phyloP scores from a whole-genome alignment of 768 basidiomycete genomes.

The Symmetrospora coprosmae region DNA sequence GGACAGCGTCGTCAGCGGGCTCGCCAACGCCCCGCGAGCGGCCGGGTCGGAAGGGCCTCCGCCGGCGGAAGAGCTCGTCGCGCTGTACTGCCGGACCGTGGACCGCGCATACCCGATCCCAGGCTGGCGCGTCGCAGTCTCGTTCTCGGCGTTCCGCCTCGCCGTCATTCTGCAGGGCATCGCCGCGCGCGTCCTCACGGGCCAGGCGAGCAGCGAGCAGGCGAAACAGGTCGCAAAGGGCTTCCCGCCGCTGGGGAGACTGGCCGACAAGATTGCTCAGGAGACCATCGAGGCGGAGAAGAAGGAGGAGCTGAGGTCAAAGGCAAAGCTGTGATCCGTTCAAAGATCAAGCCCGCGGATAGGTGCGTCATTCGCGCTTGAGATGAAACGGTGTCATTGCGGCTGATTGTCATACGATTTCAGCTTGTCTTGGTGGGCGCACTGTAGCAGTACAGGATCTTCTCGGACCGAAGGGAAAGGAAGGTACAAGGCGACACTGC shows the following conservation, averaged over 20 bases:
- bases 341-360: neutral
- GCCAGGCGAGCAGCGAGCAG: conserved; percentile 29
- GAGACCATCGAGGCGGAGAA: too few relatives aligned
- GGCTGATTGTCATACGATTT: too few relatives aligned
- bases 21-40: neutral
- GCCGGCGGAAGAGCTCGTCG: conserved; percentile 19
- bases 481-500: too few relatives aligned
- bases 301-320: neutral
- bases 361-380: too few relatives aligned
- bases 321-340: conserved; percentile 21
- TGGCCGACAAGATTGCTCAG: conserved; percentile 26
- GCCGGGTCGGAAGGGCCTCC: conserved; percentile 24
- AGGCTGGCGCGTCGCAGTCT: conserved; percentile 24
- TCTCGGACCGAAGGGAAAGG: too few relatives aligned
- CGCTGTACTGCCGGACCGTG: conserved; percentile 24
- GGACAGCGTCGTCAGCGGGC: conserved; percentile 7
- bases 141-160: conserved; percentile 32
- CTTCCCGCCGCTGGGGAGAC: conserved; percentile 23
- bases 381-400: too few relatives aligned
- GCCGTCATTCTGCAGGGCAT: conserved; percentile 34
- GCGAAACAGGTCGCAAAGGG: conserved; percentile 24
- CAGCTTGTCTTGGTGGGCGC: too few relatives aligned
- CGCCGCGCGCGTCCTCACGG: conserved; percentile 28
- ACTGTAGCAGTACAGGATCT: too few relatives aligned
- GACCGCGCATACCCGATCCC: conserved; percentile 18